Evolutionary conservation across 768 basidiomycete species (phyloP).

Genomic region (Scleroderma bovista): DNA sequence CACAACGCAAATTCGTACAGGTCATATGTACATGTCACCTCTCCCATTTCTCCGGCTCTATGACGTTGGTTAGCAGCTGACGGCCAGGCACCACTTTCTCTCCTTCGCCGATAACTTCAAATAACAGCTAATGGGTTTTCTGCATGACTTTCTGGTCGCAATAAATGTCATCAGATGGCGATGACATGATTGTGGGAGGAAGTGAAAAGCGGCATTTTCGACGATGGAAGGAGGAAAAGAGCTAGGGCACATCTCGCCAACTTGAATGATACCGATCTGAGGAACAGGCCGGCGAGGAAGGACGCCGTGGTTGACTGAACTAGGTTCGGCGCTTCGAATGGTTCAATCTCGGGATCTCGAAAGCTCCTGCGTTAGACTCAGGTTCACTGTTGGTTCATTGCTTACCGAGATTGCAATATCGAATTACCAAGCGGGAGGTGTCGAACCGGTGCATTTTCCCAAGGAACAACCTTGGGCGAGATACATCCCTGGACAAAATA

Average conservation of each 20-base stretch:
- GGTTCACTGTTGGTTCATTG: conserved; percentile 1
- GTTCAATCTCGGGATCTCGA: conserved; percentile 31
- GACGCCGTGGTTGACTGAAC: conserved; percentile 51
- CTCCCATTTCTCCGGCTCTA: conserved; percentile 32
- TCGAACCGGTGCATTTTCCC: conserved; percentile 45
- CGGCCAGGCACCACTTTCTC: not conserved
- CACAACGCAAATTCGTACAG: too few relatives aligned
- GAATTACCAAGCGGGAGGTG: conserved; percentile 42
- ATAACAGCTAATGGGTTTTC: conserved; percentile 32
- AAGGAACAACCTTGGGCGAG: conserved; percentile 27
- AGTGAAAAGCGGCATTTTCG: conserved; percentile 37
- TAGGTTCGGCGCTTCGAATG: conserved; percentile 53
- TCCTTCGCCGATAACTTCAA: conserved; percentile 27
- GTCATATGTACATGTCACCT: conserved; percentile 48
- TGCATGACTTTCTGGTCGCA: conserved; percentile 35
- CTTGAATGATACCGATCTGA: conserved; percentile 5
- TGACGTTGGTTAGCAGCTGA: conserved; percentile 7
- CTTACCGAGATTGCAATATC: conserved; percentile 6
- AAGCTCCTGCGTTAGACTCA: not conserved
- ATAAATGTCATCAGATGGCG: conserved; percentile 22
- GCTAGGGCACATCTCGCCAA: not conserved
- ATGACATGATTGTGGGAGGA: conserved; percentile 34
- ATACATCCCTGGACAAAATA: conserved; percentile 49
- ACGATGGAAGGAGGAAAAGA: conserved; percentile 45
- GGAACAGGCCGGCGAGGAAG: conserved; percentile 31